Evolutionary conservation across 345 rosid genomes (phyloP).

Genomic region (Syzygium grande): DNA sequence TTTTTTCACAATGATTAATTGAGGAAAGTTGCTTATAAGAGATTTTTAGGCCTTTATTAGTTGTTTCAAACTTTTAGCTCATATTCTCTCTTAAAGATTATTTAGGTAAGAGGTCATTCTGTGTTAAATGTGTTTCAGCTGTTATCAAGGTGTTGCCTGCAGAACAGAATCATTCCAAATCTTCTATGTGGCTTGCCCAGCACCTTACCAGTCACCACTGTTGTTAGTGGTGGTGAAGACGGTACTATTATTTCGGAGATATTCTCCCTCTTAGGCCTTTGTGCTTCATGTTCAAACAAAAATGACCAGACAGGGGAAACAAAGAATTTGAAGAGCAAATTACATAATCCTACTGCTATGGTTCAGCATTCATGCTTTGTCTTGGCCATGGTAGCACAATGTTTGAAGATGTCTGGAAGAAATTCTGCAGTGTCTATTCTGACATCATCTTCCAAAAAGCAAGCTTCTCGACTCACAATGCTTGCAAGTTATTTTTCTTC

Average conservation of each 20-base stretch:
- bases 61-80: background rate
- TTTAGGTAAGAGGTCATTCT: background rate
- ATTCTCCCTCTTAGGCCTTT: conserved; percentile 54
- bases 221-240: conserved; percentile 93
- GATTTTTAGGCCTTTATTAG: background rate
- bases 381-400: conserved; percentile 74
- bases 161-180: conserved; percentile 59
- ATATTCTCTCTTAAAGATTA: background rate
- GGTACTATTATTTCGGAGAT: conserved; percentile 85
- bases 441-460: conserved; percentile 80
- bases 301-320: conserved; percentile 54
- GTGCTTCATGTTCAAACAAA: conserved; percentile 41
- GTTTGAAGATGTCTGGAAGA: conserved; percentile 81
- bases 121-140: conserved; percentile 43
- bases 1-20: background rate
- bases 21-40: background rate
- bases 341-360: conserved; percentile 42
- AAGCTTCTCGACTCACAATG: conserved; percentile 68
- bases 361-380: conserved; percentile 59
- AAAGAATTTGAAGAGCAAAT: conserved; percentile 44
- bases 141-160: conserved; percentile 83
- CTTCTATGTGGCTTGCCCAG: conserved; percentile 89
- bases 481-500: conserved; percentile 61
- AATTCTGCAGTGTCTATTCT: conserved; percentile 81
- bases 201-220: conserved; percentile 70